These are phyloP conservation scores for Penicillium sp. DNA, from an alignment of 2,329 filamentous ascomycete genomes.

Conservation along the genomic window DNA sequence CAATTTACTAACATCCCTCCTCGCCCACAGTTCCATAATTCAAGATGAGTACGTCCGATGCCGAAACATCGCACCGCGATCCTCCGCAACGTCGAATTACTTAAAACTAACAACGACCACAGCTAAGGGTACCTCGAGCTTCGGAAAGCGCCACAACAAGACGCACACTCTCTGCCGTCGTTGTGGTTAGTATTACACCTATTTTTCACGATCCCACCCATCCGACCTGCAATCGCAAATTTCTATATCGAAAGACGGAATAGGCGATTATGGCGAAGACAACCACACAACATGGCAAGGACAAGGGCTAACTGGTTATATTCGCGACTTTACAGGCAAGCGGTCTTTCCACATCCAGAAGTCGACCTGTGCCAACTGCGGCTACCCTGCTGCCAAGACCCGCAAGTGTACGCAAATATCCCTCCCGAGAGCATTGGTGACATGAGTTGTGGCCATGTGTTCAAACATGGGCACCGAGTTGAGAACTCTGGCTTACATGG, in stretches of 20 bases:
- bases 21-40: slow-evolving; percentile 48
- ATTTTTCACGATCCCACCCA: slow-evolving; percentile 15
- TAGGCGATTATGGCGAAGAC: slow-evolving; percentile 12
- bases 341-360: slow-evolving; percentile 99
- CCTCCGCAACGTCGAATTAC: slow-evolving; percentile 23
- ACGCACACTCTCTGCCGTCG: slow-evolving; percentile 97
- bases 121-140: slow-evolving; percentile 72
- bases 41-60: slow-evolving; percentile 58
- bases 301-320: slow-evolving; percentile 30
- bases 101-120: slow-evolving; percentile 49
- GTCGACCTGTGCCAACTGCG: slow-evolving; percentile 94
- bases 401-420: slow-evolving; percentile 80
- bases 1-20: slow-evolving; percentile 27
- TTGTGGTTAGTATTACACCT: slow-evolving; percentile 72
- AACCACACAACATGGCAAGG: slow-evolving; percentile 9
- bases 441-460: slow-evolving; percentile 6
- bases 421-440: slow-evolving; percentile 14
- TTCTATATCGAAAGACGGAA: slow-evolving; percentile 13
- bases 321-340: slow-evolving; percentile 61
- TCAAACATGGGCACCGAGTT: slow-evolving; percentile 1
- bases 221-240: slow-evolving; percentile 19
- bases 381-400: slow-evolving; percentile 95
- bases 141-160: slow-evolving; percentile 90
- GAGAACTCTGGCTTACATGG: slow-evolving; percentile 30
- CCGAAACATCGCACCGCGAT: slow-evolving; percentile 27